Evolutionary conservation across 352 stramenopile species (phyloP), one percentile per base, ranked within the genome.

Genomic region (Pythium grandisporangium): DNA sequence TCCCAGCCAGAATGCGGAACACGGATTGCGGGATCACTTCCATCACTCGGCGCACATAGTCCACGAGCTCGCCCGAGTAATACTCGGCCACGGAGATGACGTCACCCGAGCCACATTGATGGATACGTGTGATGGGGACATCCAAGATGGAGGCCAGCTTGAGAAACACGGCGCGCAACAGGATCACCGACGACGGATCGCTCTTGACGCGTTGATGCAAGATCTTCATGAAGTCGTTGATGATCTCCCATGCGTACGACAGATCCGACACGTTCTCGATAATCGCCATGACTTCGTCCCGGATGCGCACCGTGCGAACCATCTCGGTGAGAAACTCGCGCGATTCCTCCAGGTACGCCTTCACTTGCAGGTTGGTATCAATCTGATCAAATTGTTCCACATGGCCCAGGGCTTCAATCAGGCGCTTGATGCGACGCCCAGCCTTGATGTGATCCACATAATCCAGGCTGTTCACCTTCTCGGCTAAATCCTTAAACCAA

Each of bases 381-480:
- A 98, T 94, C 48, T 96, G 80, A 51, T 98, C 93, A 64, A 97
- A 97, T 52, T 95, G 82, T 55, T 98, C 91, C n/a, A 98, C 87
- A 42, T 97, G 89, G 17, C 87, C 79, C 40, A 98, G 62, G 0
- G 89, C 93, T 55, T 94, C 70, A 37, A 98, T 95, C 8, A 97
- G 63, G 4, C 90, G 81, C 59, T 97, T 96, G 59, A 98, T 97
- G 40, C 88, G 90, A 7, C 93, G 77, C 6, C 93, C 93, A 32
- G 87, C 89, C 36, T 97, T 90, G n/a, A 96, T 79, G 46, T 96
- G 86, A 53, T 97, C 82, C 7, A 84, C 74, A 47, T 94, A 88
- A 48, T 96, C 81, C 14, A 98, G 60, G 27, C 66, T 82, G 39
- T 87, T 75, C 30, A 98, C 89, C 51, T 97, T 95, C 24, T 83